phyloP scores from a whole-genome alignment of 805 yeast species.

The Sugiyamaella chiloensis region DNA sequence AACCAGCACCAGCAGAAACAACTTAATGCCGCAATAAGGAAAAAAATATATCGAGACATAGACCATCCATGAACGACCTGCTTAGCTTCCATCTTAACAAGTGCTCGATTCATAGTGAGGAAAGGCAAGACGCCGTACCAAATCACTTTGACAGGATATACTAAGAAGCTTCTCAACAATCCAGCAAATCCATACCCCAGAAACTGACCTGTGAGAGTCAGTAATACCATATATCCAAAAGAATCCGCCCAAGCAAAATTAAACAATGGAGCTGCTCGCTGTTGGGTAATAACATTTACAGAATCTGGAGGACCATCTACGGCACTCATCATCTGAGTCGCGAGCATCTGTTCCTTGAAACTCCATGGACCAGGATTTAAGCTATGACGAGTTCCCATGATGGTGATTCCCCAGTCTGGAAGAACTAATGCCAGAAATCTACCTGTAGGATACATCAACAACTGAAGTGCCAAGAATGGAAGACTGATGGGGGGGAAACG shows the following conservation, averaged over 20 bases:
- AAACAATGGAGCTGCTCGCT: conserved; percentile 26
- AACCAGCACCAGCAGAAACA: conserved; percentile 54
- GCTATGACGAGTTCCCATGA: conserved; percentile 40
- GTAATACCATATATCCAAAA: conserved; percentile 45
- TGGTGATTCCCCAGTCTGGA: conserved; percentile 43
- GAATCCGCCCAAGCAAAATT: conserved; percentile 34
- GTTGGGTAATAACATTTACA: conserved; percentile 21
- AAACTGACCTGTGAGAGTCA: conserved; percentile 48
- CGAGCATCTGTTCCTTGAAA: conserved; percentile 63
- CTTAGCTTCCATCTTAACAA: conserved; percentile 30
- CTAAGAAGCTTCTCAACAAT: conserved; percentile 48
- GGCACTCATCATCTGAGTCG: conserved; percentile 40
- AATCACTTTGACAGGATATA: conserved; percentile 43
- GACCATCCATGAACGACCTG: conserved; percentile 49
- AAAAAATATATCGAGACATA: conserved; percentile 47
- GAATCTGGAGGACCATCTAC: conserved; percentile 29
- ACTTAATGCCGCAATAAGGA: conserved; percentile 36
- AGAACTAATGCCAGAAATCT: conserved; percentile 25
- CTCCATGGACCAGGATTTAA: conserved; percentile 66
- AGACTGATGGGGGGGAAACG: conserved; percentile 50
- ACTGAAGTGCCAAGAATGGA: conserved; percentile 42
- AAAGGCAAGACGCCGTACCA: conserved; percentile 58
- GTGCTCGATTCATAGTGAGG: conserved; percentile 50
- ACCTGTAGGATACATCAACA: conserved; percentile 56
- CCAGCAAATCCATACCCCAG: conserved; percentile 55